A percentile compares a stretch with the other conserved stretches of the same genome.
Evolutionary conservation across 2,329 filamentous ascomycete species (phyloP).

Genomic region (Diplodia seriata): DNA sequence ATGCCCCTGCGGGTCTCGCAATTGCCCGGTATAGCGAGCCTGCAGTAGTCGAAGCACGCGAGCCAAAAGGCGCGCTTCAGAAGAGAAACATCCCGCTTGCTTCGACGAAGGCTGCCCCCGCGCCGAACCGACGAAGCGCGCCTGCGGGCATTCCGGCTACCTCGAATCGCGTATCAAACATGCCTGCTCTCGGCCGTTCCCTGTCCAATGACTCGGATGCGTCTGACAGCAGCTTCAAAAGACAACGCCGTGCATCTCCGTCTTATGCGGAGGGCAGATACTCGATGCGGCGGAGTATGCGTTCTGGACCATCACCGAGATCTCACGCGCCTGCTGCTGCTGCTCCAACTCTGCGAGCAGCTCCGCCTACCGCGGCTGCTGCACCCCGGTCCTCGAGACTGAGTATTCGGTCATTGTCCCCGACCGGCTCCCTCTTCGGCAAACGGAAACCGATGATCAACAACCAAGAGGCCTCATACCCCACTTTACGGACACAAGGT

Average conservation of each 20-base stretch:
- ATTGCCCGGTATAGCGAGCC: conserved; percentile 46
- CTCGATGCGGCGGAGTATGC: conserved; percentile 77
- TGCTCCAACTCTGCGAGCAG: conserved; percentile 38
- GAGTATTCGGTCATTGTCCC: conserved; percentile 74
- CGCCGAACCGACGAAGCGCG: conserved; percentile 38
- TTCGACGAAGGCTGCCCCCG: conserved; percentile 35
- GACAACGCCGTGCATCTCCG: conserved; percentile 57
- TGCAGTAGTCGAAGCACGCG: conserved; percentile 37
- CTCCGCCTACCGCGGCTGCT: conserved; percentile 37
- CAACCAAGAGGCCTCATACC: conserved; percentile 27
- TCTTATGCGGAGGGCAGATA: conserved; percentile 55
- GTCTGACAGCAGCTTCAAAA: conserved; percentile 77
- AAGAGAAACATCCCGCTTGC: conserved; percentile 48
- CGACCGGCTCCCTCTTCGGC: conserved; percentile 62
- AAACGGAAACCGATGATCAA: conserved; percentile 36
- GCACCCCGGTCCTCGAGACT: conserved; percentile 60
- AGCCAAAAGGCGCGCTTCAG: conserved; percentile 47
- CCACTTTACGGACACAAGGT: conserved; percentile 7
- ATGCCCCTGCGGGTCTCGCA: conserved; percentile 38
- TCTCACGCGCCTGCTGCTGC: conserved; percentile 54
- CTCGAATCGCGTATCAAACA: conserved; percentile 41
- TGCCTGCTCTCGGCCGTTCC: conserved; percentile 38
- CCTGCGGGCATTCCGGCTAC: conserved; percentile 34
- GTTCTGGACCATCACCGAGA: conserved; percentile 53
- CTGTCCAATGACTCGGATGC: conserved; percentile 52